Evolutionary conservation across 495 filamentous ascomycete species (phyloP).

Genomic region (Podospora pseudopauciseta): DNA sequence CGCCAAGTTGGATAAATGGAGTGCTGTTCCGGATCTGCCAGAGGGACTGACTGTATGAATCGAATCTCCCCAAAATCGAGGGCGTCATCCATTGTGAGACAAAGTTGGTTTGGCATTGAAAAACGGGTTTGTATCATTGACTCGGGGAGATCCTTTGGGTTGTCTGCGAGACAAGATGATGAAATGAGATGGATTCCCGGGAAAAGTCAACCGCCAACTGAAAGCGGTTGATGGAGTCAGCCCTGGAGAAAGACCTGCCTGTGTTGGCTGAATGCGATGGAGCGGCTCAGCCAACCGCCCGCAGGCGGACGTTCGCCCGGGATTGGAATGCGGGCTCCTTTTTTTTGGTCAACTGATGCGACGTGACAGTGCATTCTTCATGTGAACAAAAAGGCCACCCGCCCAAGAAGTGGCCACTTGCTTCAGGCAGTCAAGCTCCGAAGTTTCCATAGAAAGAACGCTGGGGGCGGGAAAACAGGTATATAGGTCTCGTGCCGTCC

Average conservation of each 20-base stretch:
- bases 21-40: background rate
- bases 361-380: background rate
- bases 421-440: background rate
- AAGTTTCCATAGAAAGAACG: background rate
- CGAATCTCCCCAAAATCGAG: background rate
- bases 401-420: background rate
- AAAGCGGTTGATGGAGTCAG: background rate
- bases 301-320: background rate
- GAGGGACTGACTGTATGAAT: background rate
- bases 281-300: background rate
- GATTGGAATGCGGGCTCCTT: background rate
- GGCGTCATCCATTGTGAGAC: background rate
- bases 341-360: background rate
- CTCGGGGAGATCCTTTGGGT: background rate
- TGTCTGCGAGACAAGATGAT: background rate
- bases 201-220: background rate
- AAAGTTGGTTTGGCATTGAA: background rate
- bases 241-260: background rate
- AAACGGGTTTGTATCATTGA: background rate
- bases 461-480: background rate
- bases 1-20: background rate
- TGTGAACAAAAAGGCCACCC: background rate
- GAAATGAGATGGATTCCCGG: background rate
- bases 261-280: background rate
- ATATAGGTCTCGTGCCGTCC: background rate